Conservation (phyloP, 2,329 filamentous ascomycete species). For the Botrytis pseudocinerea region DNA sequence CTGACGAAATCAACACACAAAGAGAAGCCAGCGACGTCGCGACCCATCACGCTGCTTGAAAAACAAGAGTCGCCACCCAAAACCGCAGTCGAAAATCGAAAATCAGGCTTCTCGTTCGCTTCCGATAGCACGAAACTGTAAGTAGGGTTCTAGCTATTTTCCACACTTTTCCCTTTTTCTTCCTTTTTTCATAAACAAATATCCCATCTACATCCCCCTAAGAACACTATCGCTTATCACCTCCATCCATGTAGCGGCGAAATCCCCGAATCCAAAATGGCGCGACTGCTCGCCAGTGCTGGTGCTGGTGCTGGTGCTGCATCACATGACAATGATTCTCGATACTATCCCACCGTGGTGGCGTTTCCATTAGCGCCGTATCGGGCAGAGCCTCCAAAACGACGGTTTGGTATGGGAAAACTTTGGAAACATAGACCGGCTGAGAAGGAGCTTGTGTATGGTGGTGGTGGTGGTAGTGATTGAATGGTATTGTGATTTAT, state of each 20-base stretch:
- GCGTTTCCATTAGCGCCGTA: slow-evolving; percentile 11
- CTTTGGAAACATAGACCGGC: background rate
- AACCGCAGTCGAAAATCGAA: slow-evolving; percentile 28
- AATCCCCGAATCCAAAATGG: background rate
- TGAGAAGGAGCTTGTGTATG: no score
- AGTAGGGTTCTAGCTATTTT: background rate
- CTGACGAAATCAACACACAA: background rate
- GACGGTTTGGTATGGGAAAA: background rate
- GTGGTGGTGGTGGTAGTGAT: no score
- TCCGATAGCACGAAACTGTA: slow-evolving; percentile 48
- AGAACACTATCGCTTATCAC: background rate
- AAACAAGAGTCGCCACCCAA: background rate
- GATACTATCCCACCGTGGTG: background rate
- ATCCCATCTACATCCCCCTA: no score
- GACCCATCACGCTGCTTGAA: background rate
- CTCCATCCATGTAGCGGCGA: background rate
- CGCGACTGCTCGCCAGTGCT: background rate
- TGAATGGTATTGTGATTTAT: background rate
- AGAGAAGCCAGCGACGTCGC: background rate
- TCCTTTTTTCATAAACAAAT: no score
- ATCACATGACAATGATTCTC: background rate
- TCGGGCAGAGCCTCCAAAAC: background rate
- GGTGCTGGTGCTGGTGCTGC: background rate
- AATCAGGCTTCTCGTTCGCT: slow-evolving; percentile 43
- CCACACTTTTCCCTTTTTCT: background rate